Evolutionary conservation across 352 stramenopile species (phyloP), one percentile per base, ranked within the genome.

Genomic region (Phytopythium cucurbitacearum): DNA sequence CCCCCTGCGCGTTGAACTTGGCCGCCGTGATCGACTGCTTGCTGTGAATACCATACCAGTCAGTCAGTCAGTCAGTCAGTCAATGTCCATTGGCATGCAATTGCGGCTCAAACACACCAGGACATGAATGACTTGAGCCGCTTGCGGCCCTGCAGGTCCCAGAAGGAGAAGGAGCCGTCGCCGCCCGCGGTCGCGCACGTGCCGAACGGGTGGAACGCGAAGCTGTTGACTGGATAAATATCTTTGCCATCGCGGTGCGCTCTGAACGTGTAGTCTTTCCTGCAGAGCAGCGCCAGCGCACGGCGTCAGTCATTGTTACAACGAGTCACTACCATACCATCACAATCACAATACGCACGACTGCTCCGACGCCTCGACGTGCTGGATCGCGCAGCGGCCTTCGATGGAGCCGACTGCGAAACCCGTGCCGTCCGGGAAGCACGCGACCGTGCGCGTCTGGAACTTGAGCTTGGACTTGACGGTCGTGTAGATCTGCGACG

Each of bases 141-240:
- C 69, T 99, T 95, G 42, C 97, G 97, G 21, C 94, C 97, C 61
- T 99, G 94, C 73, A 98, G 98, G 79, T 99, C 96, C 97, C 97
- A 99, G 76, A 99, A 99, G 65, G 94, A 98, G 57, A 96, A 98
- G 35, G 96, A 92, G 42, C 95, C 95, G 64, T 99, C 96, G 16
- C 83, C 79, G 9, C 97, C 97, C 6, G 96, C 89, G 9, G 97
- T 99, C 4, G 95, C 87, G 70, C 99, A 98, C 15, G 94, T 99
- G 41, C 95, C 95, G 59, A 91, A 88, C 33, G 78, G 75, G 65
- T 98, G 91, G 67, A 98, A 98, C 46, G 76, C 67, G 51, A 98
- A 89, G 41, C 62, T 89, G 67, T 89, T 97, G 21, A 98, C 87
- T 0, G 85, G 77, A 58, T 93, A 96, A 66, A 97, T 95, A 49